Conservation (phyloP, 2,329 filamentous ascomycete genomes). For the Macrophomina phaseolina region DNA sequence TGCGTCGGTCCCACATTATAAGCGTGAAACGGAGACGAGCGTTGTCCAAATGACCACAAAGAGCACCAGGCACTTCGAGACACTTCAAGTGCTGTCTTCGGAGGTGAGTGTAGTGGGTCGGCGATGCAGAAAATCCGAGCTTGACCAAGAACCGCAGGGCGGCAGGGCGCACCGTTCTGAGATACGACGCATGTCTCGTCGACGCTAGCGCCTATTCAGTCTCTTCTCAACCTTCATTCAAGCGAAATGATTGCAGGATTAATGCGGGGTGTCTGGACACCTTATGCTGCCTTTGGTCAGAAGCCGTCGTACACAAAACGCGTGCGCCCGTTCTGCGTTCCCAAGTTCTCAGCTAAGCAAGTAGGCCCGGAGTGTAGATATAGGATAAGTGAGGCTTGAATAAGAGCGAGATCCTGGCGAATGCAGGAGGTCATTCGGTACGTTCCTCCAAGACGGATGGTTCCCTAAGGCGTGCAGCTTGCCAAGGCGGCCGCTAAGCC, state of each 20-base stretch:
- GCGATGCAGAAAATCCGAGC: slow-evolving; percentile 5
- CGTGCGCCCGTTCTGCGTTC: too few relatives aligned
- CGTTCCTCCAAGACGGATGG: not conserved
- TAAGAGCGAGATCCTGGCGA: too few relatives aligned
- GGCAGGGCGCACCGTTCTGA: not conserved
- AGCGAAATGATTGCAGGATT: not conserved
- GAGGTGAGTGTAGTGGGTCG: not conserved
- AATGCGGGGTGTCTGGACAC: not conserved
- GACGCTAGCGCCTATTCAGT: slow-evolving; percentile 2
- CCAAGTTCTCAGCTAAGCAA: too few relatives aligned
- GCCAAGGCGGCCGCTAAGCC: not conserved
- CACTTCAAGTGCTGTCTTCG: not conserved
- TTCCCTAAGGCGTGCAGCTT: not conserved
- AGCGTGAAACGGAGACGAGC: not conserved
- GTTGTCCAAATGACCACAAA: not conserved
- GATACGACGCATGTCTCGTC: not conserved
- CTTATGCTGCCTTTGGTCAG: not conserved
- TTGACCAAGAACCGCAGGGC: not conserved
- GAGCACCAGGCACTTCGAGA: not conserved
- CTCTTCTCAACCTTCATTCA: not conserved
- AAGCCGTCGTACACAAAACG: not conserved
- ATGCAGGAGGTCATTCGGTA: not conserved
- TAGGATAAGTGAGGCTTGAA: too few relatives aligned
- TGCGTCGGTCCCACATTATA: not conserved
- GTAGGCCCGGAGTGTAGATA: too few relatives aligned